Base-by-base conservation (phyloP, 768 basidiomycete genomes). In the Hortiboletus campestris region DNA sequence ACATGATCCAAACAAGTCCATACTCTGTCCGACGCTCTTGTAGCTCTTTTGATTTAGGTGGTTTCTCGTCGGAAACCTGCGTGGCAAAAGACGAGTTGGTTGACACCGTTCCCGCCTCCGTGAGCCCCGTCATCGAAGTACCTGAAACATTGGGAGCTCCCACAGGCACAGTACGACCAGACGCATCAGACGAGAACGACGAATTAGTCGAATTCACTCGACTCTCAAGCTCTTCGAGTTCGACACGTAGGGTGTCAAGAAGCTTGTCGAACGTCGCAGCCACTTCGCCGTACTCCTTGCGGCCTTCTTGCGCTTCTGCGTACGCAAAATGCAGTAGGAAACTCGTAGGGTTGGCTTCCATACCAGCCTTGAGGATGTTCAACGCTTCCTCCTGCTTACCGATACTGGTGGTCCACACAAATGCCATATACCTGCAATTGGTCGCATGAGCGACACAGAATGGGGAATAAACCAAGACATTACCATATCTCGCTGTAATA, bases 401-500 rank as follows among this genome's bases (percentile, higher is more conserved):
- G 38, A 88, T 75, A 46, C 80, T 82, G 51, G 78, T 76, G n/a
- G 85, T 86, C 85, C 91, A 96, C 22, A 79, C 82, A 63, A 89
- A 92, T 5, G 93, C 91, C 84, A 95, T 91, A 69, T 89, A 94
- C 91, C 93, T 96, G 22, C 20, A 31, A 19, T 58, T 40, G n/a
- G 51, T 53, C 32, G 52, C 44, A 16, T 64, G 34, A 69, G 58
- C 44, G 29, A 41, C 16, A 58, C 41, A 55, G 31, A 55, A 36
- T 1, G n/a, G 36, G 2, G 16, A 35, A 19, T 28, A 36, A 45
- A 43, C 16, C 1, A 34, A 22, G 22, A 34, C 67, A 79, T 46
- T 60, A 93, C 97, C 96, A 98, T 53, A 98, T 86, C 72, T 99
- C 97, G 4, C 91, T 86, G 70, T 89, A 97, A 74, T 91, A 98